These are phyloP conservation scores for Boletus sp. DNA, from an alignment of 1,284 basidiomycete genomes.

Conservation along the genomic window DNA sequence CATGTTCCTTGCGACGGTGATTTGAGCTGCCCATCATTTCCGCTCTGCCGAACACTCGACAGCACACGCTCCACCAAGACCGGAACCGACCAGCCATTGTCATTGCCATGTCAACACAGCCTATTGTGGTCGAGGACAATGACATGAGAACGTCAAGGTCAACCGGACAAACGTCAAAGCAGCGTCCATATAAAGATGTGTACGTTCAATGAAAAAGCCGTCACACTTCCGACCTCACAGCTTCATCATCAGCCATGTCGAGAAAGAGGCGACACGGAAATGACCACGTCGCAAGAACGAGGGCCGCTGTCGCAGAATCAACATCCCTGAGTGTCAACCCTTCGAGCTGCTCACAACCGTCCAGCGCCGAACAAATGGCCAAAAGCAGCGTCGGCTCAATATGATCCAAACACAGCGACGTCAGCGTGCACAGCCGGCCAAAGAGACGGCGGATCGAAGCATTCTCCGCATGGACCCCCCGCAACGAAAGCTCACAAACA, in stretches of 20 bases:
- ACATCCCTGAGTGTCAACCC: slow-evolving; percentile 20
- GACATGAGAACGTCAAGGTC: too few species aligned
- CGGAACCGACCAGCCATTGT: too few species aligned
- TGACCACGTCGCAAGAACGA: slow-evolving; percentile 7
- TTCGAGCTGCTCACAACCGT: slow-evolving; percentile 13
- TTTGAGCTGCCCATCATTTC: slow-evolving; percentile 4
- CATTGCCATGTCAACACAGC: too few species aligned
- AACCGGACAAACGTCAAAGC: too few species aligned
- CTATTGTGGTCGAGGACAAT: too few species aligned
- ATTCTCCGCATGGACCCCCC: slow-evolving; percentile 9
- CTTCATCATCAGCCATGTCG: slow-evolving; percentile 23
- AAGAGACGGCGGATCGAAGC: slow-evolving; percentile 17
- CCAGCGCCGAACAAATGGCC: slow-evolving; percentile 14
- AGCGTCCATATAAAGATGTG: not conserved
- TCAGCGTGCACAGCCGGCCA: slow-evolving; percentile 8
- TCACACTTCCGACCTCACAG: not conserved
- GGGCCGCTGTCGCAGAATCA: slow-evolving; percentile 3
- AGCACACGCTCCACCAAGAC: too few species aligned
- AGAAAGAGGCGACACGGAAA: slow-evolving; percentile 20
- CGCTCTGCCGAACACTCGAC: too few species aligned
- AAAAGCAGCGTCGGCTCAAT: slow-evolving; percentile 15
- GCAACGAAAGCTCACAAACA: slow-evolving; percentile 23
- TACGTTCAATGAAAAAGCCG: not conserved
- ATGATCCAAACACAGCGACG: slow-evolving; percentile 18
- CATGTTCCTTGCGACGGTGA: slow-evolving; percentile 20